Evolutionary conservation across 306 rosid genomes (phyloP), one percentile per base, ranked within the genome.

Genomic region (Purshia tridentata): DNA sequence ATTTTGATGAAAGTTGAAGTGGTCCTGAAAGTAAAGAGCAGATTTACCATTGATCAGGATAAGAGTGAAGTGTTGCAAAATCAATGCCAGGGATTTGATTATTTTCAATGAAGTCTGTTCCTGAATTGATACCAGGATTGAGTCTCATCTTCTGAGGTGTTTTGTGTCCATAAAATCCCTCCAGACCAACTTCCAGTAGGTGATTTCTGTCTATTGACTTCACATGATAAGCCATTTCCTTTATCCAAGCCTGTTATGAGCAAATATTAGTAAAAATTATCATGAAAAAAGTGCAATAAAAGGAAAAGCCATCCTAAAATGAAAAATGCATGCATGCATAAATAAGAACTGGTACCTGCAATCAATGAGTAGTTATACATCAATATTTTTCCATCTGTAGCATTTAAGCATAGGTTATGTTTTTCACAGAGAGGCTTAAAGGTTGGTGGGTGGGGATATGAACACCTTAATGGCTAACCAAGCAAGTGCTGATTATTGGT

Each of bases 191-290:
- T 73, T 93, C 98, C 68, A 91, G 81, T 66, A 93, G 80, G 87
- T 91, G 98, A 44, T 89, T 91, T 77, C 92, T 89, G 76, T 93
- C 98, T 49, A 93, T 85, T 50, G 91, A 89, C 83, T 93, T 93
- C 61, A 89, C 96, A 74, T 86, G 81, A 20, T 82, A 86, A 66
- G 96, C 96, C 97, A 93, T 91, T 88, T 91, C 98, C 80, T 65
- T 79, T 73, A 93, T 93, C 97, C 98, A 93, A n/a, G 80, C 97
- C 94, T 89, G 68, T 70, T 53, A n/a, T 44, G 59, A 78, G 45
- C 46, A 48, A 56, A 61, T 48, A 57, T 44, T 22, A 58, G 49
- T 29, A 49, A 23, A 39, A 48, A 4, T 63, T 66, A 42, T 37
- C 70, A 16, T 13, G 16, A 76, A 51, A 0, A 15, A 4, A 18